A percentile compares a stretch with the other conserved stretches of the same genome.
Conservation (phyloP, 768 basidiomycete species). For the Podaxis sp. region DNA sequence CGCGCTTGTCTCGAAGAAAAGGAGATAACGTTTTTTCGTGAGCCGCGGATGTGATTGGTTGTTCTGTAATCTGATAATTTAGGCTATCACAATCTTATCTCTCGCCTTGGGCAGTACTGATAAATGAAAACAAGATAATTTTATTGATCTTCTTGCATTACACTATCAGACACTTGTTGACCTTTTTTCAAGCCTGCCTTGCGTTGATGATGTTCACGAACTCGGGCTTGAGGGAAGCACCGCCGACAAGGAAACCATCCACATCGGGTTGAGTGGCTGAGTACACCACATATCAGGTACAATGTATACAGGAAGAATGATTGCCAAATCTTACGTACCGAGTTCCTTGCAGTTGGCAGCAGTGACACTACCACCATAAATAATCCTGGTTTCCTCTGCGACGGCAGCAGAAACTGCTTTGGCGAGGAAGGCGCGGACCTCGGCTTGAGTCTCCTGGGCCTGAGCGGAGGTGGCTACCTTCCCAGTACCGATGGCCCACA, state of each 20-base stretch:
- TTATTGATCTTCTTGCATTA: not conserved
- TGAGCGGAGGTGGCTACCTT: slow-evolving; percentile 90
- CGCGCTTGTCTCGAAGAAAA: not conserved
- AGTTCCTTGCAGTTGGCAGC: slow-evolving; percentile 87
- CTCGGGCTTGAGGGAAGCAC: slow-evolving; percentile 96
- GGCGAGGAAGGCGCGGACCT: slow-evolving; percentile 73
- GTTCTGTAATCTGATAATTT: not conserved
- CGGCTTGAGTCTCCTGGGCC: slow-evolving; percentile 88
- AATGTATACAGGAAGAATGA: not conserved
- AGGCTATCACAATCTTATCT: not conserved
- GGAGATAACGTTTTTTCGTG: slow-evolving; percentile 4
- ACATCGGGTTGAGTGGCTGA: slow-evolving; percentile 76
- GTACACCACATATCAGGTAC: slow-evolving; percentile 6
- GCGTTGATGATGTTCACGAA: slow-evolving; percentile 89
- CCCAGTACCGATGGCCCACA: slow-evolving; percentile 99
- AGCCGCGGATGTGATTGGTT: not conserved
- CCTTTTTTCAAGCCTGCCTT: slow-evolving; percentile 25
- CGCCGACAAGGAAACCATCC: slow-evolving; percentile 97
- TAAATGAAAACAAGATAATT: not conserved
- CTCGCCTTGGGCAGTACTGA: not conserved
- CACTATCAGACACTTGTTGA: not conserved
- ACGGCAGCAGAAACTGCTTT: slow-evolving; percentile 61
- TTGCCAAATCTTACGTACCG: slow-evolving; percentile 41
- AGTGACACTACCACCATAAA: slow-evolving; percentile 94
- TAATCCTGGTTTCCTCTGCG: slow-evolving; percentile 74